Evolutionary conservation across 768 basidiomycete species (phyloP).

Genomic region (Lactarius sanguifluus): DNA sequence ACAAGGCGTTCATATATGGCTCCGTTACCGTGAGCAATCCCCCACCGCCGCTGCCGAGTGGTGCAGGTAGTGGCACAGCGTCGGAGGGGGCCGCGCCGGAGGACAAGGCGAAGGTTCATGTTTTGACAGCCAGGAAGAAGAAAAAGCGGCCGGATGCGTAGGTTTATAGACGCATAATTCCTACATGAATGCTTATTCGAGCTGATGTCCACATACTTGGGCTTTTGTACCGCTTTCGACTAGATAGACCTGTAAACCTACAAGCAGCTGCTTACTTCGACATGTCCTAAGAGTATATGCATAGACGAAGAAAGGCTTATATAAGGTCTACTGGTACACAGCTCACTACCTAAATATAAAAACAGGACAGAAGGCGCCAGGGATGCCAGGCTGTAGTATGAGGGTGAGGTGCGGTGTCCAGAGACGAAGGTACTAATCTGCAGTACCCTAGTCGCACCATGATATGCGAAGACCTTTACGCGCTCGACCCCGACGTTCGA

Average conservation of each 20-base stretch:
- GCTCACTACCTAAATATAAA: not conserved
- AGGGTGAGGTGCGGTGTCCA: not conserved
- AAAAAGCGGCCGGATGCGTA: slow-evolving; percentile 36
- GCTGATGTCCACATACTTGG: slow-evolving; percentile 52
- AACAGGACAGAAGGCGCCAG: not conserved
- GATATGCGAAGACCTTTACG: not conserved
- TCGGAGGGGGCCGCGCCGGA: slow-evolving; percentile 19
- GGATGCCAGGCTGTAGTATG: not conserved
- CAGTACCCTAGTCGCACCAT: not conserved
- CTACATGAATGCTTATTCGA: slow-evolving; percentile 45
- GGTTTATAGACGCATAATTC: not conserved
- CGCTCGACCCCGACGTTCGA: not conserved
- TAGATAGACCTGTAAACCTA: too few relatives aligned
- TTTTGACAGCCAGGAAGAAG: slow-evolving; percentile 57
- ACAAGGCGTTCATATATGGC: slow-evolving; percentile 61
- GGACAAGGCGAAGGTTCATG: slow-evolving; percentile 45
- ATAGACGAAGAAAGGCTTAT: slow-evolving; percentile 61
- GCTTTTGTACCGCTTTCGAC: too few relatives aligned
- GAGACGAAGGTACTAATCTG: not conserved
- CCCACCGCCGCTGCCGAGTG: slow-evolving; percentile 34
- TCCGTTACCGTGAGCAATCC: slow-evolving; percentile 52
- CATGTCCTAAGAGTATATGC: slow-evolving; percentile 55
- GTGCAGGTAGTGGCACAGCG: slow-evolving; percentile 17
- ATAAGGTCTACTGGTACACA: slow-evolving; percentile 42
- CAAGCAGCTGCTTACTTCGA: too few relatives aligned